Base-by-base conservation (phyloP, 495 filamentous ascomycete genomes). In the Halenospora varia region DNA sequence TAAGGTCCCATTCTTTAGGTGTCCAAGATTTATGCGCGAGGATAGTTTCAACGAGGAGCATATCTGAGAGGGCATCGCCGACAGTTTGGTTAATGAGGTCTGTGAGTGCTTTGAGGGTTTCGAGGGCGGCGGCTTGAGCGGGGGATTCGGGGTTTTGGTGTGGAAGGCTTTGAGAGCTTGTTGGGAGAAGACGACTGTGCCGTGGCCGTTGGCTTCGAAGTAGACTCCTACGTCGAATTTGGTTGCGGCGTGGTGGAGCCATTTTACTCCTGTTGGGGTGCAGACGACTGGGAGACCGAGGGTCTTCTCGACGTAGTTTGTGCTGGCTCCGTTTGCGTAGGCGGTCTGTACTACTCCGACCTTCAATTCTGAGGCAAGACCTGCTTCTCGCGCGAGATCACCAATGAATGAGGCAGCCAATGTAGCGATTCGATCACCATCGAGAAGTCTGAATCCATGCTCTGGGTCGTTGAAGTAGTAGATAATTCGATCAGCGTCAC, bases 161-260 rank as follows among this genome's bases (percentile, higher is more conserved):
- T 81, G 78, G 74, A 97, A 92, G 24, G 80, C 77, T 62, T 86
- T 86, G 10, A 93, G 68, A 0, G 94, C 92, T 46, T 84, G 80
- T 35, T 85, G 83, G 2, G 90, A 96, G 80, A 98, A 98, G 40
- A 96, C 84, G 22, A 97, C 89, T 22, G 94, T 98, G 53, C 94
- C 94, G 70, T 98, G 94, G 48, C 94, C 94, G 66, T 98, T 98
- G 49, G 94, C 94, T 73, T 98, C 94, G 66, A 98, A 98, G 73
- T 98, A 98, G 52, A 97, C 90, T 42, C 94, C 94, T 50, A 96
- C 85, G 66, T 97, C 95, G 63, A 90, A 95, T 20, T 86, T 87
- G 53, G 88, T 81, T 25, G 94, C 94, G 15, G 89, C 94, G 67
- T 97, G 95, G 73, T 98, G 94, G 41, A 98, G 87, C 69, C 96